Percentiles rank a stretch among this genome's conserved stretches.
These are phyloP conservation scores for Tremella fuciformis DNA, from an alignment of 768 basidiomycete species.

Conservation along the genomic window DNA sequence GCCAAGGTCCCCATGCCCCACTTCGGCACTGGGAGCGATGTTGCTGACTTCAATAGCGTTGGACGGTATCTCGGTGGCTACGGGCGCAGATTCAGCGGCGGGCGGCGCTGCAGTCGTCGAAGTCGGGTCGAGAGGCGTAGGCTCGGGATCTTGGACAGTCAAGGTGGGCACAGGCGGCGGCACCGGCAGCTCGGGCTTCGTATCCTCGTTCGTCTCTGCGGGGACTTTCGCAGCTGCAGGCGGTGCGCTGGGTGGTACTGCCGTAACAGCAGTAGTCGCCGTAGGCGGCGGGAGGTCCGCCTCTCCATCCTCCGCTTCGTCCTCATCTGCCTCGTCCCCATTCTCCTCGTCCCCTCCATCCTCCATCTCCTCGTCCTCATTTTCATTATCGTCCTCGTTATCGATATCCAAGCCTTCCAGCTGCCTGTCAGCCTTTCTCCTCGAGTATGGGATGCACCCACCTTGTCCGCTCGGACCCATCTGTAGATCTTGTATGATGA, in stretches of 20 bases:
- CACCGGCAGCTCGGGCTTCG: neutral
- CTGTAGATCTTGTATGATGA: constrained; percentile 47
- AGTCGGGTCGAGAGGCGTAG: neutral
- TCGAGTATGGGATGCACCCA: neutral
- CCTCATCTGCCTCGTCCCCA: constrained; percentile 17
- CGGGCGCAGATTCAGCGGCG: neutral
- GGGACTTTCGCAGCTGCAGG: neutral
- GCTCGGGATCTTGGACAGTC: too few species aligned
- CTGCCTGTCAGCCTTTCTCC: constrained; percentile 10
- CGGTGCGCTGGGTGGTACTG: too few species aligned
- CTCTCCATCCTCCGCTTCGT: constrained; percentile 25
- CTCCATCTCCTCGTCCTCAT: constrained; percentile 31
- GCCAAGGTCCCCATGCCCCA: constrained; percentile 25
- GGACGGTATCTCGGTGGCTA: constrained; percentile 19
- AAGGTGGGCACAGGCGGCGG: too few species aligned
- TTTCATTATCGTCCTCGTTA: constrained; percentile 20
- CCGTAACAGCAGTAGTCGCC: neutral
- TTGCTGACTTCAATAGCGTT: constrained; percentile 40
- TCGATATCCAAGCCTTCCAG: constrained; percentile 29
- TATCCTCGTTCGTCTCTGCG: neutral
- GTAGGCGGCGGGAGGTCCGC: constrained; percentile 7
- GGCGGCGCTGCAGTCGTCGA: neutral
- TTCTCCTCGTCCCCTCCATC: constrained; percentile 21
- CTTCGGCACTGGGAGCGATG: constrained; percentile 26
- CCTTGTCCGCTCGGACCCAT: constrained; percentile 39